Percentiles rank a stretch among this genome's conserved stretches.
phyloP scores from a whole-genome alignment of 2,329 filamentous ascomycete species.

The Exophiala sideris region DNA sequence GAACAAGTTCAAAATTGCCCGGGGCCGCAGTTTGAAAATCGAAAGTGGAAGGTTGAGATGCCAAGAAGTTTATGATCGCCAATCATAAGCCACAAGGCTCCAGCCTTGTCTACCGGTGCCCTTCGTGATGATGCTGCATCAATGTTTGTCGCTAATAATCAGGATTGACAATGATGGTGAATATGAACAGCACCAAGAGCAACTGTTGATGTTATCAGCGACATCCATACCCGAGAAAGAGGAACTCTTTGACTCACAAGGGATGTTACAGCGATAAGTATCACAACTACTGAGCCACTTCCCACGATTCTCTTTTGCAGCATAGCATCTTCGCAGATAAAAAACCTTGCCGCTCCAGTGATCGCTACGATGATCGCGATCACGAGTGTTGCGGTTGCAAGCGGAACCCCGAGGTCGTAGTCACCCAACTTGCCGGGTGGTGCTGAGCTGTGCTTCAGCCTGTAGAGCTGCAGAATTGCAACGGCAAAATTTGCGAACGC shows the following conservation, averaged over 20 bases:
- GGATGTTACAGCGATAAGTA: background rate
- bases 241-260: conserved; percentile 4
- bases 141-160: background rate
- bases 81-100: background rate
- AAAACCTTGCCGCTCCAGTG: conserved; percentile 11
- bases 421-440: conserved; percentile 5
- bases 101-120: background rate
- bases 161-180: conserved; percentile 14
- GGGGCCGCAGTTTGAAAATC: background rate
- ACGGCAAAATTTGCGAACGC: conserved; percentile 13
- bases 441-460: conserved; percentile 8
- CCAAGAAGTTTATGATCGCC: conserved; percentile 3
- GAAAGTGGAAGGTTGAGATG: conserved; percentile 1
- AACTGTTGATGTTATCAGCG: conserved; percentile 6
- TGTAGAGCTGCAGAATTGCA: conserved; percentile 13
- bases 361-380: conserved; percentile 6
- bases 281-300: conserved; percentile 6
- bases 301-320: conserved; percentile 4
- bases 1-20: background rate
- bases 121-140: background rate
- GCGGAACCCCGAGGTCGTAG: conserved; percentile 9
- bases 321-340: conserved; percentile 15
- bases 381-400: conserved; percentile 6
- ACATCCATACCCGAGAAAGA: too few relatives aligned
- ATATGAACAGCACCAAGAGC: conserved; percentile 7